Conservation (phyloP, 2,329 filamentous ascomycete genomes). For the Hypoxylon sp. region DNA sequence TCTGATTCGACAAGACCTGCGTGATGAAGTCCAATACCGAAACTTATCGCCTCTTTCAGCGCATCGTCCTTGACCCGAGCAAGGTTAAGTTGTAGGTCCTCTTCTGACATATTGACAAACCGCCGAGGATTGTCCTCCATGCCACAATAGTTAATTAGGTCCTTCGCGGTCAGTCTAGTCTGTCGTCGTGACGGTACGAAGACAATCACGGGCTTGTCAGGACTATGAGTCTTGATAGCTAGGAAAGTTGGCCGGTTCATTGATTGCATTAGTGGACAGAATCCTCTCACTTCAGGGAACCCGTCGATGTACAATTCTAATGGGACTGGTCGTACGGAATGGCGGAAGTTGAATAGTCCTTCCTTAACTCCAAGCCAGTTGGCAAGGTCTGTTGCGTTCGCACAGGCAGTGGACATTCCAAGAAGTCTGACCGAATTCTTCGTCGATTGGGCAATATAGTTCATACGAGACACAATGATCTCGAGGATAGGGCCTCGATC, state of each 20-base stretch:
- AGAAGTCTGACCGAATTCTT: constrained; percentile 90
- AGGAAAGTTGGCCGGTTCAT: constrained; percentile 99
- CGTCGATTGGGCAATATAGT: constrained; percentile 96
- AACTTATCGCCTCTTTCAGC: constrained; percentile 92
- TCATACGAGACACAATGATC: constrained; percentile 93
- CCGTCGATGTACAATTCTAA: constrained; percentile 98
- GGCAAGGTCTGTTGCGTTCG: constrained; percentile 91
- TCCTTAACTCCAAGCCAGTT: constrained; percentile 99
- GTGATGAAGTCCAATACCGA: constrained; percentile 97
- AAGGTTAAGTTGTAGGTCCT: constrained; percentile 91
- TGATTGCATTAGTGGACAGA: constrained; percentile 97
- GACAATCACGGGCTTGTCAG: constrained; percentile 96
- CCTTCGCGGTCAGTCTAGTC: constrained; percentile 93
- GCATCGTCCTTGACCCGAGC: constrained; percentile 92
- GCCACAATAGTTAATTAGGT: constrained; percentile 96
- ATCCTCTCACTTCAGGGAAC: constrained; percentile 93
- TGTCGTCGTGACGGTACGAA: constrained; percentile 97
- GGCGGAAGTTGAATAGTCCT: constrained; percentile 95
- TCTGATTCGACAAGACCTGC: constrained; percentile 97
- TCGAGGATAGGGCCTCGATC: constrained; percentile 98
- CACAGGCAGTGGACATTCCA: constrained; percentile 99
- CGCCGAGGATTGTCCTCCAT: constrained; percentile 98
- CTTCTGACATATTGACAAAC: constrained; percentile 94
- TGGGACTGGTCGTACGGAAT: constrained; percentile 96
- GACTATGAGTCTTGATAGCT: constrained; percentile 96